Percentiles rank a stretch among this genome's conserved stretches.
Conservation (phyloP, 2,329 filamentous ascomycete species). For the Pseudogymnoascus sp. region DNA sequence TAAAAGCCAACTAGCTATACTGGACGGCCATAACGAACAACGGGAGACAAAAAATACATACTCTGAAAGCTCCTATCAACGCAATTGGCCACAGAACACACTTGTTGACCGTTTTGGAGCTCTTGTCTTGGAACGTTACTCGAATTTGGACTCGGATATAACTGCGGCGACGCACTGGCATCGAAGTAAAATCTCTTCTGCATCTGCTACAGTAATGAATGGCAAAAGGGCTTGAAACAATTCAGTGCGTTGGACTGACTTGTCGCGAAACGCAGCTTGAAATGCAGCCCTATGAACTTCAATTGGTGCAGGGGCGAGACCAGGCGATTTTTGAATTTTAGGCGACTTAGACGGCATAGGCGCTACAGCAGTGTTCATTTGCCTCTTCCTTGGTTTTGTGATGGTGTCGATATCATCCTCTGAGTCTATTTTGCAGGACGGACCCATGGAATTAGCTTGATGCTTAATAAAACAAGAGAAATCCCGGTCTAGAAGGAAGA, state of each 20-base stretch:
- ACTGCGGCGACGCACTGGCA: not conserved
- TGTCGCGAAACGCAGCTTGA: not conserved
- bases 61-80: not conserved
- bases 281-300: not conserved
- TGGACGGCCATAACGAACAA: not conserved
- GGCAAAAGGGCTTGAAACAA: not conserved
- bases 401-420: not conserved
- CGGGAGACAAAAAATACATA: not conserved
- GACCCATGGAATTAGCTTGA: not conserved
- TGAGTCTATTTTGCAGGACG: not conserved
- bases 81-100: not conserved
- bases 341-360: not conserved
- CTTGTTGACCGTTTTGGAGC: not conserved
- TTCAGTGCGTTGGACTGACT: not conserved
- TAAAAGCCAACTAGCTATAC: not conserved
- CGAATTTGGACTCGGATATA: not conserved
- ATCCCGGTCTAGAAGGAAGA: not conserved
- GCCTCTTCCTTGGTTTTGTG: not conserved
- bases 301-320: not conserved
- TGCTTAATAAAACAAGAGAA: not conserved
- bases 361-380: not conserved
- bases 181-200: not conserved
- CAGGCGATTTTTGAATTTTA: not conserved
- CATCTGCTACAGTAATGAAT: not conserved
- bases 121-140: not conserved